These are phyloP conservation scores for Botrytis elliptica DNA, from an alignment of 2,329 filamentous ascomycete genomes.

Conservation along the genomic window DNA sequence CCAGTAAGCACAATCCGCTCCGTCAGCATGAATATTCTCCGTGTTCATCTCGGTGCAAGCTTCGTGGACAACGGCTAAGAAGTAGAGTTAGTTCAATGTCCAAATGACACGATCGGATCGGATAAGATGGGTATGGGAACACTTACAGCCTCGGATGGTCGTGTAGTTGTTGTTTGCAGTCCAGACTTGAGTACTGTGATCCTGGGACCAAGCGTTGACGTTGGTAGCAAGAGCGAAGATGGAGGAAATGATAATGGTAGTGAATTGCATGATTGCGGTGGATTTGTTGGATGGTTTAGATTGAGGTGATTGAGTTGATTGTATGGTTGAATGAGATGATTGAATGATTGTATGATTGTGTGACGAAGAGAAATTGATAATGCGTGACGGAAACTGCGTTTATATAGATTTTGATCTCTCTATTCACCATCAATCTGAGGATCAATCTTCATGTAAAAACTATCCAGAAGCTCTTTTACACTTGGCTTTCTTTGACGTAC, in stretches of 20 bases:
- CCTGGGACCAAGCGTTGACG: not conserved
- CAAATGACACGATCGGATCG: not conserved
- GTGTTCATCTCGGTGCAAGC: not conserved
- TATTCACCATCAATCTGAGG: not conserved
- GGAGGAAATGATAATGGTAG: not conserved
- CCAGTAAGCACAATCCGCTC: not conserved
- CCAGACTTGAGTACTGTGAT: not conserved
- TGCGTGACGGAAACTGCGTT: not conserved
- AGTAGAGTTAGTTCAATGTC: not conserved
- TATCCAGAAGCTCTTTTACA: not conserved
- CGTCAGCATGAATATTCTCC: not conserved
- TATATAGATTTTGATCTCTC: not conserved
- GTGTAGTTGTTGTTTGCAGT: not conserved
- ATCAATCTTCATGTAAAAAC: not conserved
- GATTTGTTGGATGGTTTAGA: not conserved
- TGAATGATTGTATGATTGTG: not conserved
- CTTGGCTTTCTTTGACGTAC: not conserved
- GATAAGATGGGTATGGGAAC: not conserved
- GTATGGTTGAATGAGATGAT: not conserved
- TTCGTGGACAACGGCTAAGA: not conserved
- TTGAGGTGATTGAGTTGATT: not conserved
- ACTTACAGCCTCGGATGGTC: not conserved
- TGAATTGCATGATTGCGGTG: not conserved
- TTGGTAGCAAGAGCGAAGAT: not conserved
- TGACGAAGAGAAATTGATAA: not conserved